Base-by-base conservation (phyloP, 192 early-diverging fungal species). In the Obelidium mucronatum region DNA sequence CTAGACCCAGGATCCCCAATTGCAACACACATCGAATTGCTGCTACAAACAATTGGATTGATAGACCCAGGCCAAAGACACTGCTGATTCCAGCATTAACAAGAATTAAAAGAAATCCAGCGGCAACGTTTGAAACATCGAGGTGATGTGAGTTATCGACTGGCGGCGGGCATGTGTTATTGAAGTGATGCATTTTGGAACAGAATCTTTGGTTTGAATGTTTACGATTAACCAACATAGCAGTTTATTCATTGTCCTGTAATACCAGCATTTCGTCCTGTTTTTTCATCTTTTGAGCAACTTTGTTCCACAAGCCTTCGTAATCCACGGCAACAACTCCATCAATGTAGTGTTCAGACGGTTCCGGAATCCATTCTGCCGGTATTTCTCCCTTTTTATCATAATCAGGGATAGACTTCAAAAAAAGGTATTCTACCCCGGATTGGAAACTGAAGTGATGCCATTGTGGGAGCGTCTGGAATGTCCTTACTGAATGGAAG, bases 11-110 rank as follows among this genome's bases (percentile, higher is more conserved):
- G 26, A 92, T 61, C 1, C 90, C 90, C 40, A 96, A 83, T 73
- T 96, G 95, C 24, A 91, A 82, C 31, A 94, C 76, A 61, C 78
- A 79, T 33, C 94, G 88, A 59, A 90, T 62, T 0, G 93, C 84
- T 4, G 92, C 83, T 4, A 95, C 80, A 15, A 93, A 79, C 8
- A 96, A 75, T 1, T 88, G 88, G n/a, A 58, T 78, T 75, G 89
- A 89, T 4, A 96, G 72, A 1, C 89, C 86, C 26, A 94, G 84
- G 0, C 91, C 89, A 24, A 96, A 80, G 51, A 76, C 80, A n/a
- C 86, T 40, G 1, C 91, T 93, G 28, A 93, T 78, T 1, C 64
- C 60, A 61, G 86, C 87, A 64, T 92, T 91, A 58, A 86, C 62
- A 24, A 89, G 54, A 31, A 92, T 80, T 31, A 91, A 84, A 34